Evolutionary conservation across 2,329 filamentous ascomycete genomes (phyloP), one percentile per base, ranked within the genome.

Genomic region (Tolypocladium album): DNA sequence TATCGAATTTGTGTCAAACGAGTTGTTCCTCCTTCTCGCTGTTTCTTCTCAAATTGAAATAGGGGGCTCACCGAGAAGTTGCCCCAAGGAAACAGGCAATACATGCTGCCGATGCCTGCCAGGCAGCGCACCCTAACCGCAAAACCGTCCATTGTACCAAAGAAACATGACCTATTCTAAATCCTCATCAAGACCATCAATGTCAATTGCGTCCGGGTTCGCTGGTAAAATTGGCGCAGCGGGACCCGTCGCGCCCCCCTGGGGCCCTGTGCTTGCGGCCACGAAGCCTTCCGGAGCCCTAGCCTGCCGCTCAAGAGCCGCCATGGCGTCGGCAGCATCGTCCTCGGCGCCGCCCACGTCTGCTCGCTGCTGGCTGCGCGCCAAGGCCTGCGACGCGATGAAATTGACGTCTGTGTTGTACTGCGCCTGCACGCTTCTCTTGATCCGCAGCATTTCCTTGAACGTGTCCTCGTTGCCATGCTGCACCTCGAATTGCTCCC

Each of bases 371-470:
- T 95, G 89, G 64, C 85, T 87, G 63, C 92, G 85, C 27, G 92
- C 92, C 65, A 99, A 81, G 34, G 94, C 94, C 73, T 99, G 94
- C 6, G 91, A 95, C 12, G 94, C 94, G 74, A 99, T 97, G 70
- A 97, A 99, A 72, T 92, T 96, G 79, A 99, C 93, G 70, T 99
- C 94, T 53, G 95, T 99, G 71, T 97, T 97, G 81, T 95, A 99
- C 77, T 97, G 90, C 58, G 94, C 93, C 74, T 97, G 92, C 15
- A 99, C 94, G 74, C 91, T 96, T 71, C 94, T 82, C 81, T 97
- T 99, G 79, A 99, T 92, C 38, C 94, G 88, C 63, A 97, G 81
- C 94, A 99, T 99, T 73, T 99, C 94, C 78, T 96, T 97, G 82
- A 95, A 99, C 0, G 95, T 99, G 73, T 99, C 94, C 73, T 99